phyloP scores from a whole-genome alignment of 176 grass and related monocot genomes.

The Lolium multiflorum region DNA sequence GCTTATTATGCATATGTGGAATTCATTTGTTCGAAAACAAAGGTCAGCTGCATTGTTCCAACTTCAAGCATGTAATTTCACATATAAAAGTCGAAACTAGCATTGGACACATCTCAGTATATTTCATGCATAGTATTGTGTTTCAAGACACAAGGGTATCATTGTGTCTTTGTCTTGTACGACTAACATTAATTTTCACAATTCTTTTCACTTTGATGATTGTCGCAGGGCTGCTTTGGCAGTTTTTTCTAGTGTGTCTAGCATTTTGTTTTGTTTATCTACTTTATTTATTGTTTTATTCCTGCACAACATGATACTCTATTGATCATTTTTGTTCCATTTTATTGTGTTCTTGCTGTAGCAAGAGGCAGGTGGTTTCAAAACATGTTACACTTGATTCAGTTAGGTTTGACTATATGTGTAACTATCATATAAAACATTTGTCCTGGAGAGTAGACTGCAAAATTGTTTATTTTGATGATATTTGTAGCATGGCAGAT shows the following conservation, averaged over 20 bases:
- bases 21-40: conserved; percentile 99
- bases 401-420: background rate
- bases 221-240: background rate
- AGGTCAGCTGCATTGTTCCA: conserved; percentile 55
- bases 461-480: background rate
- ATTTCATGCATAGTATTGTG: background rate
- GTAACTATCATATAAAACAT: background rate
- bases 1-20: conserved; percentile 99
- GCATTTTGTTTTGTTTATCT: conserved; percentile 8
- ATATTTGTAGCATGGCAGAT: background rate
- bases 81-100: background rate
- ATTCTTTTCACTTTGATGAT: conserved; percentile 26
- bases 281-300: conserved; percentile 1
- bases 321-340: background rate
- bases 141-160: background rate
- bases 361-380: background rate
- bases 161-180: conserved; percentile 26
- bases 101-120: background rate
- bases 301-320: background rate
- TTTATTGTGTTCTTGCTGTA: background rate
- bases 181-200: background rate
- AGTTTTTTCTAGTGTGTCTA: background rate
- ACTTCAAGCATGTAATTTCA: conserved; percentile 1
- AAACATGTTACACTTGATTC: background rate
- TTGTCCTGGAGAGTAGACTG: background rate